Conservation (phyloP, 495 filamentous ascomycete species). For the Penicillium fimorum region DNA sequence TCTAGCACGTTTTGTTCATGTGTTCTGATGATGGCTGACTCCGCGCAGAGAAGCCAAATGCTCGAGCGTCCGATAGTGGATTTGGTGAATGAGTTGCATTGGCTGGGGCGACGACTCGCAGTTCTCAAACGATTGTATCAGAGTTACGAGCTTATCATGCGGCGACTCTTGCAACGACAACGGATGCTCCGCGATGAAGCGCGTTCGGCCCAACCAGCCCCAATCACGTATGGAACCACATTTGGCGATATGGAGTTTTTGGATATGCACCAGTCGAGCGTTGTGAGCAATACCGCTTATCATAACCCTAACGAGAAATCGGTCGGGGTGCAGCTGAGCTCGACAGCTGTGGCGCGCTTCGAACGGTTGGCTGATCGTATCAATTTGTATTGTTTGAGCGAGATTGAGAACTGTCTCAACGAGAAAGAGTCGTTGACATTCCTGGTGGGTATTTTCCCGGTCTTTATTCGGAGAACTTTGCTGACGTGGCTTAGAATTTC, state of each 20-base stretch:
- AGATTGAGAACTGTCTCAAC: slow-evolving; percentile 73
- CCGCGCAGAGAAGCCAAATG: slow-evolving; percentile 54
- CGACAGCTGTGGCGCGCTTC: slow-evolving; percentile 69
- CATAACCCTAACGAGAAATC: slow-evolving; percentile 26
- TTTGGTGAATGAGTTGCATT: slow-evolving; percentile 70
- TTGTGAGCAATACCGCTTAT: slow-evolving; percentile 26
- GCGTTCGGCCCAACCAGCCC: slow-evolving; percentile 20
- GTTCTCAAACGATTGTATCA: slow-evolving; percentile 74
- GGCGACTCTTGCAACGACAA: slow-evolving; percentile 61
- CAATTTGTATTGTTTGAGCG: slow-evolving; percentile 73
- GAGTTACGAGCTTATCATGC: slow-evolving; percentile 76
- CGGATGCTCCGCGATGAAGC: slow-evolving; percentile 42
- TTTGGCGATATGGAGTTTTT: slow-evolving; percentile 31
- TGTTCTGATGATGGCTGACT: slow-evolving; percentile 2
- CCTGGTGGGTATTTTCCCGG: slow-evolving; percentile 47
- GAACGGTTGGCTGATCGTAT: slow-evolving; percentile 74
- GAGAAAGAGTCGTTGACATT: slow-evolving; percentile 78
- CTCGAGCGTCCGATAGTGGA: slow-evolving; percentile 56
- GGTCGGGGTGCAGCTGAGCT: slow-evolving; percentile 59
- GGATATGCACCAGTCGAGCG: slow-evolving; percentile 30
- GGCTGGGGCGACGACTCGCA: slow-evolving; percentile 63
- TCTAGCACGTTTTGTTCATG: neutral
- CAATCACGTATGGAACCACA: slow-evolving; percentile 24
- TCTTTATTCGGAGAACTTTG: neutral
- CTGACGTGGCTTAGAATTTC: slow-evolving; percentile 62